phyloP scores from a whole-genome alignment of 1,284 basidiomycete species.

The Inonotus hispidus region DNA sequence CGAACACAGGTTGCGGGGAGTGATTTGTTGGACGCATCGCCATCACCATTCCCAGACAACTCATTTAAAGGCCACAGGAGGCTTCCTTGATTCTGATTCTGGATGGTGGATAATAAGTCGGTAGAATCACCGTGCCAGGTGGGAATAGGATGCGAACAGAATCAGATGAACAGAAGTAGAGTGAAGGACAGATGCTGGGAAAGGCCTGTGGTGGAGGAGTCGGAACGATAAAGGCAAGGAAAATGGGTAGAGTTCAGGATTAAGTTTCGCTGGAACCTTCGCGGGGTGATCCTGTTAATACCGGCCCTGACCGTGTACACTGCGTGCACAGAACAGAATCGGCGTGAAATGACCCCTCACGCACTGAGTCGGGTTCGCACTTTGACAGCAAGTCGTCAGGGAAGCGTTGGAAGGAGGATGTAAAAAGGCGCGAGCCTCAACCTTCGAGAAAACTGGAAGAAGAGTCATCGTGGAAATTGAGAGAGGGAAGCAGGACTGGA shows the following conservation, averaged over 20 bases:
- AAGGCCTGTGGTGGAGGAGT: neutral
- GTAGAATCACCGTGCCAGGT: neutral
- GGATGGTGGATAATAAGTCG: neutral
- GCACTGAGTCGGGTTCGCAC: neutral
- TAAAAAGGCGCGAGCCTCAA: neutral
- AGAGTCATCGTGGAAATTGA: neutral
- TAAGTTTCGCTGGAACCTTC: constrained; percentile 7
- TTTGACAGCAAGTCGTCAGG: neutral
- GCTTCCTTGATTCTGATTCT: neutral
- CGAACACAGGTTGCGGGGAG: too few relatives aligned
- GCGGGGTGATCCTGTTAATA: neutral
- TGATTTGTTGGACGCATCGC: too few relatives aligned
- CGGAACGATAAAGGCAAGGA: neutral
- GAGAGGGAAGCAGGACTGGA: neutral
- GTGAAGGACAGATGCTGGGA: neutral
- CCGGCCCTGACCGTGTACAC: neutral
- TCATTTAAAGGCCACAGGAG: neutral
- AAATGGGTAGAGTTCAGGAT: neutral
- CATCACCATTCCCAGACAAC: neutral
- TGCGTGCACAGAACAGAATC: neutral
- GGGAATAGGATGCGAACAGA: neutral
- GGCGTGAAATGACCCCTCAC: neutral
- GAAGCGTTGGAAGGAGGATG: neutral
- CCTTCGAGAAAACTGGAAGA: neutral
- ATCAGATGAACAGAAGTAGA: neutral